phyloP scores from a whole-genome alignment of 2,329 filamentous ascomycete genomes.

The Hypoxylon sp. region DNA sequence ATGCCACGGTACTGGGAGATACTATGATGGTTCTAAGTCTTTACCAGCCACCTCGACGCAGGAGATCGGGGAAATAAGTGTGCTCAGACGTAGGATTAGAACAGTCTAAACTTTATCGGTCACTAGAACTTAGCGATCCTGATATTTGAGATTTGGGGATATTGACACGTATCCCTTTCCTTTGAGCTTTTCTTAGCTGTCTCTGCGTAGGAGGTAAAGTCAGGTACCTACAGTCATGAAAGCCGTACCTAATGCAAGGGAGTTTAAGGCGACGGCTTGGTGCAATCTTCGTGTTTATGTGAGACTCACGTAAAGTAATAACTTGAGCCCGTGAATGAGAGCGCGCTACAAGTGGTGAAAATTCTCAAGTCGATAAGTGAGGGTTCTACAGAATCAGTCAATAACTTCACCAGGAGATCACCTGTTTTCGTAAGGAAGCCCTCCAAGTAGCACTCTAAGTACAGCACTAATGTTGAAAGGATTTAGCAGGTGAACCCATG shows the following conservation, averaged over 20 bases:
- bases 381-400: neutral
- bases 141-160: constrained; percentile 14
- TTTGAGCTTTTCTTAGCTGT: constrained; percentile 6
- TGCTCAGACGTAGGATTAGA: constrained; percentile 35
- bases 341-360: neutral
- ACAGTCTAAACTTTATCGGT: constrained; percentile 17
- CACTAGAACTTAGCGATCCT: constrained; percentile 9
- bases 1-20: neutral
- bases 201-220: too few relatives aligned
- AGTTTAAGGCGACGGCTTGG: neutral
- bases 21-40: constrained; percentile 17
- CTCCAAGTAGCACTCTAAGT: neutral
- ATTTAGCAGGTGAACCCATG: neutral
- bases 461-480: constrained; percentile 2
- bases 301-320: neutral
- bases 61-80: constrained; percentile 19
- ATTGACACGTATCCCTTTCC: constrained; percentile 9
- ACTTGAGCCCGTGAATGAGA: neutral
- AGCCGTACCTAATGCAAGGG: constrained; percentile 4
- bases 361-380: neutral
- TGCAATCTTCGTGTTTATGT: constrained; percentile 2
- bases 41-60: constrained; percentile 12
- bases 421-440: neutral
- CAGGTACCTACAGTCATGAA: neutral
- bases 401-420: neutral